These are phyloP conservation scores for Lomentospora prolificans DNA, from an alignment of 2,329 filamentous ascomycete species.

Conservation along the genomic window DNA sequence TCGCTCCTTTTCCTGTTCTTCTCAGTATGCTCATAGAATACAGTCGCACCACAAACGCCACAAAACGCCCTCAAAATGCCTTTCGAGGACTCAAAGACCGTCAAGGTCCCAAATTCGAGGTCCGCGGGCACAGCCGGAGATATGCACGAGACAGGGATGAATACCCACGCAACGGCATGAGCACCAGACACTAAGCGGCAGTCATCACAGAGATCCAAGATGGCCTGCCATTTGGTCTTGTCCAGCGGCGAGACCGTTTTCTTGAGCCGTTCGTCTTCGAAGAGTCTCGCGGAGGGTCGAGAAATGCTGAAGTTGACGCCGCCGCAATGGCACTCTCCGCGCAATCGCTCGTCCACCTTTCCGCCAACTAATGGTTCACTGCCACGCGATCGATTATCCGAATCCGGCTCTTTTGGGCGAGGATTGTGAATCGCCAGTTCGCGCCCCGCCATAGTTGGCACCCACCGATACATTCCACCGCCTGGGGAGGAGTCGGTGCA, in stretches of 20 bases:
- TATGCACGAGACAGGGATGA: conserved; percentile 26
- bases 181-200: conserved; percentile 32
- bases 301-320: conserved; percentile 36
- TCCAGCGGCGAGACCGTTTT: conserved; percentile 26
- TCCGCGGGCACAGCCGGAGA: conserved; percentile 26
- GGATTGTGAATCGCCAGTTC: conserved; percentile 27
- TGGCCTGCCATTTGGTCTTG: conserved; percentile 30
- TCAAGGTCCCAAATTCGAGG: conserved; percentile 32
- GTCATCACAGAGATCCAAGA: conserved; percentile 32
- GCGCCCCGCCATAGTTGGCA: conserved; percentile 22
- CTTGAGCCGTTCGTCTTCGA: conserved; percentile 20
- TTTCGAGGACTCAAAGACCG: conserved; percentile 29
- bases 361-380: no score
- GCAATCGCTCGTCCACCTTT: conserved; percentile 24
- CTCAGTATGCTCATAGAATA: conserved; percentile 23
- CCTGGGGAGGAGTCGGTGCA: conserved; percentile 26
- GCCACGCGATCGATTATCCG: no score
- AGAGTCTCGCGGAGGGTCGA: conserved; percentile 24
- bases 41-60: conserved; percentile 33
- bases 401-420: conserved; percentile 6
- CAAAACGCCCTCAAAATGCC: conserved; percentile 34
- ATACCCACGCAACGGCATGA: conserved; percentile 32
- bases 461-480: conserved; percentile 25
- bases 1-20: conserved; percentile 20
- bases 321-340: conserved; percentile 34